These are phyloP conservation scores for Tubosaeta sp. DNA, from an alignment of 768 basidiomycete species.

Conservation along the genomic window DNA sequence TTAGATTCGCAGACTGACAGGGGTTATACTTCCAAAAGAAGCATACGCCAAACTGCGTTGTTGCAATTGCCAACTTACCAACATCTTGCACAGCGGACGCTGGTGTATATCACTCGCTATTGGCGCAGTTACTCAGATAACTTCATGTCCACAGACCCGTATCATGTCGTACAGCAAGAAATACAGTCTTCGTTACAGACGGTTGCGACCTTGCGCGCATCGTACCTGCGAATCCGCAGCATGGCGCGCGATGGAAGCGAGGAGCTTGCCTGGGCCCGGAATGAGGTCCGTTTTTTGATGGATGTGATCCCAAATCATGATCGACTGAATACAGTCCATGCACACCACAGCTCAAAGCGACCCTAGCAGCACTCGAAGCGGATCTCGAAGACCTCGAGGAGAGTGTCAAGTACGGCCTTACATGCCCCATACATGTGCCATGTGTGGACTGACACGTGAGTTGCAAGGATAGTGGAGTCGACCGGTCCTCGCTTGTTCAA, in stretches of 20 bases:
- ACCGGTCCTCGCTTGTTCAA: slow-evolving; percentile 83
- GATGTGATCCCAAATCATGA: background rate
- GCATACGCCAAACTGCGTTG: no score
- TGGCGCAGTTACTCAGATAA: background rate
- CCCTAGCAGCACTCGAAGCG: slow-evolving; percentile 72
- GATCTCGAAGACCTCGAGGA: slow-evolving; percentile 94
- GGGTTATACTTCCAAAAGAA: no score
- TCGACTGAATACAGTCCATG: background rate
- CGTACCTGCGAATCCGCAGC: slow-evolving; percentile 73
- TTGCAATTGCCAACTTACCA: background rate
- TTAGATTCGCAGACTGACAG: no score
- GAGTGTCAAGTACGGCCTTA: slow-evolving; percentile 72
- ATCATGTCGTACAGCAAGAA: slow-evolving; percentile 82
- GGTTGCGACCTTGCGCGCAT: slow-evolving; percentile 66
- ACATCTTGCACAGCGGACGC: background rate
- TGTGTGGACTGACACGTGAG: slow-evolving; percentile 1
- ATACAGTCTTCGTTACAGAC: slow-evolving; percentile 71
- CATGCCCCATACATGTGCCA: background rate
- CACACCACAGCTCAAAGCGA: slow-evolving; percentile 59
- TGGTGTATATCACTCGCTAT: background rate
- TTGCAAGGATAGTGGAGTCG: slow-evolving; percentile 74
- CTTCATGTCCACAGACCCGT: slow-evolving; percentile 74
- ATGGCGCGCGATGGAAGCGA: slow-evolving; percentile 73
- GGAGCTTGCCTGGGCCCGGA: slow-evolving; percentile 73
- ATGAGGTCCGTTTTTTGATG: slow-evolving; percentile 46